phyloP scores from a whole-genome alignment of 176 grass and related monocot genomes.

The Carex parvula region DNA sequence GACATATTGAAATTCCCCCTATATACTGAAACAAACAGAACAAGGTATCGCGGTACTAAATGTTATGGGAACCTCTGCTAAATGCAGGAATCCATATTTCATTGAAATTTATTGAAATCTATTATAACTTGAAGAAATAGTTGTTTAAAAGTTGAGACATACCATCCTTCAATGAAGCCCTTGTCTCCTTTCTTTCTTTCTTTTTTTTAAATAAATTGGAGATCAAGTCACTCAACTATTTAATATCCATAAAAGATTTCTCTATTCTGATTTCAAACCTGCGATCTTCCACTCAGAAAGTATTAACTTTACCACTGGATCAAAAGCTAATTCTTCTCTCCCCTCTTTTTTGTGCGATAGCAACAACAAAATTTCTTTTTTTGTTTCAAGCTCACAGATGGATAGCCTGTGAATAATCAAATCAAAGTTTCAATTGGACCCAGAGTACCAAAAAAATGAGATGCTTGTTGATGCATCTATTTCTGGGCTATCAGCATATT shows the following conservation, averaged over 20 bases:
- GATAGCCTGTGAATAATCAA: slow-evolving; percentile 21
- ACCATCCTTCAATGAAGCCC: slow-evolving; percentile 32
- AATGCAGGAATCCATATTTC: background rate
- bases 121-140: background rate
- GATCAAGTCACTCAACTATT: too few species aligned
- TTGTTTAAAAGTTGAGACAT: background rate
- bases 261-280: too few species aligned
- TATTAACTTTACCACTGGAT: too few species aligned
- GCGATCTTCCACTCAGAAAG: accelerated
- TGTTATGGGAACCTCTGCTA: background rate
- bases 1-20: too few species aligned
- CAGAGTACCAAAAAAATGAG: background rate
- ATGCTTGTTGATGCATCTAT: background rate
- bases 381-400: background rate
- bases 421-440: background rate
- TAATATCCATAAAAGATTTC: too few species aligned
- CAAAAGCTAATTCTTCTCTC: background rate
- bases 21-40: background rate
- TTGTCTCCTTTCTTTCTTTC: background rate
- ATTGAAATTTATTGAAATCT: background rate
- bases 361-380: slow-evolving; percentile 26
- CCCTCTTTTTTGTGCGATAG: slow-evolving; percentile 24
- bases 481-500: background rate
- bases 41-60: background rate
- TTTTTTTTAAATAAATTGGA: too few species aligned